These are phyloP conservation scores for Suhomyces choctaworum DNA, from an alignment of 1,139 yeast genomes.

Conservation along the genomic window DNA sequence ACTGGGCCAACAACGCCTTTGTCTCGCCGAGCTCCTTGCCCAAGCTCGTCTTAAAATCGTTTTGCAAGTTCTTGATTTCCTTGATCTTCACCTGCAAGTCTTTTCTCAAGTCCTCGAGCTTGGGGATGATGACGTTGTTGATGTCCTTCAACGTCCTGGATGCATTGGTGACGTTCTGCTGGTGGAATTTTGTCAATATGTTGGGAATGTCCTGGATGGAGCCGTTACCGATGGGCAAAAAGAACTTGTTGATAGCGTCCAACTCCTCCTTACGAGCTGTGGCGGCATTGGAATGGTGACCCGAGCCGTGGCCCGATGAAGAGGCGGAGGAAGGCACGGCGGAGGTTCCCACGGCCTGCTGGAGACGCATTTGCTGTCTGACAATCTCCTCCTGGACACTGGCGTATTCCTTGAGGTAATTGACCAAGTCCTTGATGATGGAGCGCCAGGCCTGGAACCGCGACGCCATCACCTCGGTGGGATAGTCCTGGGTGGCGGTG, in stretches of 20 bases:
- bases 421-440: constrained; percentile 70
- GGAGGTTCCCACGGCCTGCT: constrained; percentile 64
- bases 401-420: constrained; percentile 76
- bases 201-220: constrained; percentile 82
- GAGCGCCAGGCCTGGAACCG: constrained; percentile 87
- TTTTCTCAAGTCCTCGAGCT: constrained; percentile 80
- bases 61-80: constrained; percentile 77
- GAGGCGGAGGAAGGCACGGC: background rate
- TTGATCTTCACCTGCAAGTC: constrained; percentile 82
- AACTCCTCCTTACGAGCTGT: constrained; percentile 29
- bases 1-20: constrained; percentile 49
- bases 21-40: constrained; percentile 69
- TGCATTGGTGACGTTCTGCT: constrained; percentile 66
- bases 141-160: constrained; percentile 73
- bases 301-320: constrained; percentile 16
- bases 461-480: constrained; percentile 82
- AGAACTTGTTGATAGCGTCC: constrained; percentile 48
- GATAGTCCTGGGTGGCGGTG: constrained; percentile 42
- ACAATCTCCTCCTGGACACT: constrained; percentile 85
- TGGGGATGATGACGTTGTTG: constrained; percentile 67
- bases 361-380: constrained; percentile 77
- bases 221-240: constrained; percentile 75
- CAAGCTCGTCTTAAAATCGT: constrained; percentile 80
- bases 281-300: constrained; percentile 12
- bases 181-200: constrained; percentile 71